Conservation (phyloP, 108 stramenopile genomes). For the Bacterosira constricta region DNA sequence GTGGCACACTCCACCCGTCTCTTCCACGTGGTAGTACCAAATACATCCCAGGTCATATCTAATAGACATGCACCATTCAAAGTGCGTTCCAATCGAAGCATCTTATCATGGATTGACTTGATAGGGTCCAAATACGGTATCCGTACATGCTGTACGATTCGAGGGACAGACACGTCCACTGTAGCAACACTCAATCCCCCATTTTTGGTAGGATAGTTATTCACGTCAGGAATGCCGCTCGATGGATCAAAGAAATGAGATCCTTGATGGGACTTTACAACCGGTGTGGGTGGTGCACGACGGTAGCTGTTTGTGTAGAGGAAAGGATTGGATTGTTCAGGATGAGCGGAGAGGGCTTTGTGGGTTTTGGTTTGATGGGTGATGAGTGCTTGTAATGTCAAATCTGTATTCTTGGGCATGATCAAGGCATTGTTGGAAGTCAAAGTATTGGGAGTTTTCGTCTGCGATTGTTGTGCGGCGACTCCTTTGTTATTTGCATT, state of each 20-base stretch:
- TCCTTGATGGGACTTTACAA: conserved; percentile 30
- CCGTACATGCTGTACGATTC: neutral
- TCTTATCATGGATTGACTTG: conserved; percentile 54
- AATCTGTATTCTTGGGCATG: neutral
- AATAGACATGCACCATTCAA: conserved; percentile 60
- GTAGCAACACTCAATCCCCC: conserved; percentile 4
- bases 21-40: conserved; percentile 44
- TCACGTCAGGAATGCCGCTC: neutral
- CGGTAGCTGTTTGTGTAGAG: conserved; percentile 39
- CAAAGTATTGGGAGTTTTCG: too few species aligned
- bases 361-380: conserved; percentile 18
- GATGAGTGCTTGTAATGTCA: neutral
- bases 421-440: neutral
- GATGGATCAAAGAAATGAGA: conserved; percentile 11
- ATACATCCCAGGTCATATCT: conserved; percentile 54
- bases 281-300: conserved; percentile 28
- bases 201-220: conserved; percentile 8
- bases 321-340: conserved; percentile 29
- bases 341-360: neutral
- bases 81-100: conserved; percentile 51
- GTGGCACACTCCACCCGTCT: conserved; percentile 43
- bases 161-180: conserved; percentile 9
- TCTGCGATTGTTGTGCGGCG: too few species aligned
- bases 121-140: conserved; percentile 52
- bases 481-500: too few species aligned